Evolutionary conservation across 257 asterid genomes (phyloP), one percentile per base, ranked within the genome.

Genomic region (Leonotis leonurus): DNA sequence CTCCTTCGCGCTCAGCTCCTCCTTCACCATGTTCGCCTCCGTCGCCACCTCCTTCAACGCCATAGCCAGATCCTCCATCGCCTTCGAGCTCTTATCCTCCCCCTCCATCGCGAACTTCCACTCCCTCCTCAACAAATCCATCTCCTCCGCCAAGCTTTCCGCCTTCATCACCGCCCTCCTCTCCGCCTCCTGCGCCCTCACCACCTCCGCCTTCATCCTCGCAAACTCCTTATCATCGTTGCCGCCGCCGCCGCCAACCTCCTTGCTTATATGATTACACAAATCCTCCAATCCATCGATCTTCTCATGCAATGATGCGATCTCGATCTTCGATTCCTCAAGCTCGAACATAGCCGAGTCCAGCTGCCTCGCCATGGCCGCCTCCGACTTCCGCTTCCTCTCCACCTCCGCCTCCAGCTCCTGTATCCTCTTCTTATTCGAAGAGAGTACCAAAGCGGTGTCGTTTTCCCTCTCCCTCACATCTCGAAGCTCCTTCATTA

Each of bases 51-150:
- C 97, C 54, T 76, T 83, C 5, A 93, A 64, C 0, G 84, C 95
- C n/a, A 89, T 21, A 0, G 94, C 99, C 46, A 89, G 52, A 45
- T 89, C 99, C 41, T 89, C 97, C 94, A 93, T 81, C 0, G 99
- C 99, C 55, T 82, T 76, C 14, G 73, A 44, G 76, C 83, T 87
- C 61, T 81, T 82, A 43, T 87, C 88, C 70, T 93, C 99, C 0
- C 88, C 96, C 53, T 71, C 79, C 0, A 69, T 64, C 0, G 99
- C 94, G 29, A 74, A 21, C 21, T 70, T 81, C 39, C 77, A 58
- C 40, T 93, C 97, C 18, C 61, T 80, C 56, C 64, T 81, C 0
- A 87, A 70, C 45, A 59, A 17, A 3, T 43, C 69, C 13, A 81
- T 50, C 72, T 92, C 94, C 5, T 70, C 69, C 0, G 10, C 54